Evolutionary conservation across 2,329 filamentous ascomycete genomes (phyloP).

Genomic region (Beauveria australis): DNA sequence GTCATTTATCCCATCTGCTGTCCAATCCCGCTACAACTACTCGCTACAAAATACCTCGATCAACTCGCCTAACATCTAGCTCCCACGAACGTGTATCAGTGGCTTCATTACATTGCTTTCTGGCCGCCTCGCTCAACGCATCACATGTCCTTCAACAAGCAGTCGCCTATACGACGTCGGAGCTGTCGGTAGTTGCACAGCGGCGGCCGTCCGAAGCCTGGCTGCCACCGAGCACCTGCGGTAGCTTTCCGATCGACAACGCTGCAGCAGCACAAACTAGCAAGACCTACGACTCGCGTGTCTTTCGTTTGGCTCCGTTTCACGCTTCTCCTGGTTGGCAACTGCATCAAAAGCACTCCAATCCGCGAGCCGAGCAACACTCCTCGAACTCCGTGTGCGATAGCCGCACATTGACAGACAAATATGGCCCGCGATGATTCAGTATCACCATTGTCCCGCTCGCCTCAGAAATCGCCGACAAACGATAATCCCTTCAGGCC

Average conservation of each 20-base stretch:
- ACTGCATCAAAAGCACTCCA: neutral
- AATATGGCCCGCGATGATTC: slow-evolving; percentile 16
- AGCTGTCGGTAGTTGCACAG: neutral
- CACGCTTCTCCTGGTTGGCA: neutral
- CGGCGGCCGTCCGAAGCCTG: neutral
- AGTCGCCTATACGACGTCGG: neutral
- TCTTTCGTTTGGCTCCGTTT: neutral
- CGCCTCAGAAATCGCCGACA: slow-evolving; percentile 13
- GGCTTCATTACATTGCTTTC: neutral
- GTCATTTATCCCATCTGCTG: neutral
- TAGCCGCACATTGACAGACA: neutral
- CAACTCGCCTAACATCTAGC: neutral
- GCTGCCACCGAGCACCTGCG: neutral
- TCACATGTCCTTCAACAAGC: slow-evolving; percentile 1
- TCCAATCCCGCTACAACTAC: neutral
- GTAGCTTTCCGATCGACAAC: neutral
- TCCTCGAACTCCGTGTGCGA: neutral
- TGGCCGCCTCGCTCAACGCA: neutral
- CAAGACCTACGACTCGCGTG: neutral
- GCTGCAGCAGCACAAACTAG: neutral
- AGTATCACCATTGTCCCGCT: slow-evolving; percentile 18
- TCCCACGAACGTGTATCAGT: neutral
- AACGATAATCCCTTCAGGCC: slow-evolving; percentile 18
- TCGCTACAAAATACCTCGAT: neutral
- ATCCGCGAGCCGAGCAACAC: neutral